A percentile compares a stretch with the other conserved stretches of the same genome.
These are phyloP conservation scores for Kandelia obovata DNA, from an alignment of 345 rosid genomes.

Conservation along the genomic window DNA sequence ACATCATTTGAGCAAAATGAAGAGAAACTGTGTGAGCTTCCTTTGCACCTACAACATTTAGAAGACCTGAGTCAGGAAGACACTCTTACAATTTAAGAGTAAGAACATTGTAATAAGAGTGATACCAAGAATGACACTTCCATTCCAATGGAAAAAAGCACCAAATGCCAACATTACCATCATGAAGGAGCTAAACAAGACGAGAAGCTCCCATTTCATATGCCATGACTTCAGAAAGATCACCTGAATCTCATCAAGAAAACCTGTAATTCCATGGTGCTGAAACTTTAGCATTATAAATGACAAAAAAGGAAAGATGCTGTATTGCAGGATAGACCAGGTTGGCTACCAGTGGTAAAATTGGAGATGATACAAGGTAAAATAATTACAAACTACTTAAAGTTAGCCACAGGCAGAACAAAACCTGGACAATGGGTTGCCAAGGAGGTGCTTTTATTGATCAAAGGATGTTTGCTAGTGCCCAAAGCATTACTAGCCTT, in stretches of 20 bases:
- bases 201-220: constrained; percentile 57
- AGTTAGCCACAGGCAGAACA: constrained; percentile 15
- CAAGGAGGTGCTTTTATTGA: constrained; percentile 14
- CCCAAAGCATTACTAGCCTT: constrained; percentile 29
- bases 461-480: constrained; percentile 20
- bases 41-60: constrained; percentile 74
- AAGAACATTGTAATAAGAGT: constrained; percentile 8
- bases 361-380: not conserved
- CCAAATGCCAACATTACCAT: constrained; percentile 50
- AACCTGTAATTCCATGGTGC: constrained; percentile 40
- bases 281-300: constrained; percentile 8
- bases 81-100: constrained; percentile 2
- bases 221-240: constrained; percentile 54
- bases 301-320: not conserved
- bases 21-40: constrained; percentile 81
- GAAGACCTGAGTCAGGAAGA: constrained; percentile 27
- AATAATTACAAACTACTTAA: constrained; percentile 9
- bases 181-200: constrained; percentile 64
- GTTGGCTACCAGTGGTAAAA: not conserved
- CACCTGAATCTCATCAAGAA: constrained; percentile 52
- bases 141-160: constrained; percentile 75
- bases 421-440: constrained; percentile 43
- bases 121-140: constrained; percentile 91
- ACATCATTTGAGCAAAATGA: constrained; percentile 91
- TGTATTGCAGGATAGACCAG: too few relatives aligned